Base-by-base conservation (phyloP, 2,329 filamentous ascomycete species). In the Apiospora pterosperma region DNA sequence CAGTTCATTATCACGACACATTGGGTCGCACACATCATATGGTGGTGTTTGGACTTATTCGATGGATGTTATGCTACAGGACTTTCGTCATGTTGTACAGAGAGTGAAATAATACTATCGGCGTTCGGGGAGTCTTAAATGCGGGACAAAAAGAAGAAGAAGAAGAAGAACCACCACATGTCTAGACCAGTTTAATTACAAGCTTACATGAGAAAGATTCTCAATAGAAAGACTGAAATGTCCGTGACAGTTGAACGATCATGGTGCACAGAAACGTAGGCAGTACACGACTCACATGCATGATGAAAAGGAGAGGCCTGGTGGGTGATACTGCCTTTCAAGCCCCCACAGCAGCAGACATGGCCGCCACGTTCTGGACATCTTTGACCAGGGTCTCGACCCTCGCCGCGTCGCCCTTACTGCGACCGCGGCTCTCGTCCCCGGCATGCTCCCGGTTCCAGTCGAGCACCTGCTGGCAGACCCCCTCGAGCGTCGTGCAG, bases 401-500 rank as follows among this genome's bases (percentile, higher is more conserved):
- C 2, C 58, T n/a, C 1, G 58, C 21, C 28, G 41, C 61, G 1
- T 28, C 48, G 10, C 48, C 48, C 7, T 55, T 55, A 10, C 19
- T 64, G 59, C 4, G 31, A 7, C 8, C 2, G 31, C 19, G 5
- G 25, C 8, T 28, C n/a, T 14, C 36, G 5, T 41, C 61, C 21
- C 58, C 52, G 31, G 21, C 63, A 38, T 74, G 70, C 55, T 72
- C 73, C 3, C 64, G 64, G 36, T 84, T 83, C 78, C 78, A 82
- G 12, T 77, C 73, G 5, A 70, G 68, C 12, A 82, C 63, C 68
- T 80, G 75, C 69, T 76, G 74, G 62, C 76, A 78, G 28, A 82
- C 69, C 0, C 80, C 80, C 67, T 82, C 78, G 25, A 83, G 65
- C 5, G 76, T 78, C 12, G 71, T 78, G 58, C 73, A 77, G 8